These are phyloP conservation scores for Linnemannia hyalina DNA, from an alignment of 192 early-diverging fungal genomes.

Conservation along the genomic window DNA sequence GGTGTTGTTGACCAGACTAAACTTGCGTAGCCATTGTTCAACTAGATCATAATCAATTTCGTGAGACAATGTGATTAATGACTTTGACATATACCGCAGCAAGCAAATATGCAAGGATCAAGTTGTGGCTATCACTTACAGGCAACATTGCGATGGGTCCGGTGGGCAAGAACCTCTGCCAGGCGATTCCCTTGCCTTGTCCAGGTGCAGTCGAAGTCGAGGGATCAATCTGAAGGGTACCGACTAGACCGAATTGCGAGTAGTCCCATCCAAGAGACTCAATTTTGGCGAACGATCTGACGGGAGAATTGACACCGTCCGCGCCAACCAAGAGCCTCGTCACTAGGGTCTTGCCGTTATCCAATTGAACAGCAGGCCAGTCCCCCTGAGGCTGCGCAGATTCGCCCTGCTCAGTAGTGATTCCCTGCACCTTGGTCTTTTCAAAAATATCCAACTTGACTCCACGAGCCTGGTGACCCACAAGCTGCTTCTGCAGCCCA, in stretches of 20 bases:
- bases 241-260: constrained; percentile 86
- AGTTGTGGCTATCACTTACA: constrained; percentile 56
- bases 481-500: constrained; percentile 70
- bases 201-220: constrained; percentile 68
- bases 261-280: constrained; percentile 92
- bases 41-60: constrained; percentile 48
- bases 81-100: neutral
- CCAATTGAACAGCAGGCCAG: constrained; percentile 85
- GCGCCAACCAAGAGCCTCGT: constrained; percentile 90
- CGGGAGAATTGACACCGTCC: constrained; percentile 89
- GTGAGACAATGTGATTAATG: neutral
- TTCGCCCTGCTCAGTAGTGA: constrained; percentile 46
- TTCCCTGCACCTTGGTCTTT: constrained; percentile 72
- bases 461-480: constrained; percentile 46
- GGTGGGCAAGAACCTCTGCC: constrained; percentile 94
- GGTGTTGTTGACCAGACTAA: constrained; percentile 92
- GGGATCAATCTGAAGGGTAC: constrained; percentile 78
- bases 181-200: constrained; percentile 68
- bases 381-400: constrained; percentile 35
- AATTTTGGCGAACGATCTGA: constrained; percentile 86
- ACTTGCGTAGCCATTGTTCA: constrained; percentile 73
- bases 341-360: constrained; percentile 71
- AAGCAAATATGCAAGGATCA: neutral
- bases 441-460: constrained; percentile 76
- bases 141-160: constrained; percentile 96